Base-by-base conservation (phyloP, 495 filamentous ascomycete genomes). In the Aeminium ludgeri region DNA sequence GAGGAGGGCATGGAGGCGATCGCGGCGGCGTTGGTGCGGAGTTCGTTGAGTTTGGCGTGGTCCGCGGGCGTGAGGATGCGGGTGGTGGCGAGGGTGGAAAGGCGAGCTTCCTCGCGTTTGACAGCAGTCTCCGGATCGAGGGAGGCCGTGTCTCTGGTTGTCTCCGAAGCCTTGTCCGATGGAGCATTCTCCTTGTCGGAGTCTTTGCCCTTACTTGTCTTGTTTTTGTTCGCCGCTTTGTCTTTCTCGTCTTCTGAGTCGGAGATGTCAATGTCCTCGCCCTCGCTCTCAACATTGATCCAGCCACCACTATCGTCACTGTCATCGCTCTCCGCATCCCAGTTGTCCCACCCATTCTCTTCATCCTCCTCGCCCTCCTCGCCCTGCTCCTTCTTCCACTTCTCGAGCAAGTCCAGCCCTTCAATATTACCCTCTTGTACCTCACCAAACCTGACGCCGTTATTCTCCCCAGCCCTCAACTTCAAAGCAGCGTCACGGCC, bases 401-500 rank as follows among this genome's bases (percentile, higher is more conserved):
- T 70, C 54, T 85, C 86, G 13, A 99, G 66, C 20, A 99, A 67
- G 45, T 95, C 86, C 12, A 99, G 61, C 20, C 91, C 91, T 59
- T 96, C 86, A 36, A 99, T 95, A 11, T 73, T 78, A 11, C 86
- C 89, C 4, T 58, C 60, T 40, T 77, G 73, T 50, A 86, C 75
- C 55, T 89, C 77, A 49, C 80, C 91, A 51, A 83, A 99, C 40
- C 48, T 37, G 35, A 65, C 70, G 49, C 75, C 72, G 51, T 79
- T 79, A 49, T 71, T 64, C 30, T 73, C 70, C 18, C 86, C 84
- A 16, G 66, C 63, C 36, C 71, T 69, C 12, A 95, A 59, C 17
- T 78, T 75, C 56, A 99, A 83, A 12, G 84, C 73, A n/a, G 89
- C 91, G 20, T 82, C 78, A 63, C 92, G 93, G 37, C 91, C 91